Percentiles rank a stretch among this genome's conserved stretches.
phyloP scores from a whole-genome alignment of 805 yeast genomes.

The Saturnispora sekii region DNA sequence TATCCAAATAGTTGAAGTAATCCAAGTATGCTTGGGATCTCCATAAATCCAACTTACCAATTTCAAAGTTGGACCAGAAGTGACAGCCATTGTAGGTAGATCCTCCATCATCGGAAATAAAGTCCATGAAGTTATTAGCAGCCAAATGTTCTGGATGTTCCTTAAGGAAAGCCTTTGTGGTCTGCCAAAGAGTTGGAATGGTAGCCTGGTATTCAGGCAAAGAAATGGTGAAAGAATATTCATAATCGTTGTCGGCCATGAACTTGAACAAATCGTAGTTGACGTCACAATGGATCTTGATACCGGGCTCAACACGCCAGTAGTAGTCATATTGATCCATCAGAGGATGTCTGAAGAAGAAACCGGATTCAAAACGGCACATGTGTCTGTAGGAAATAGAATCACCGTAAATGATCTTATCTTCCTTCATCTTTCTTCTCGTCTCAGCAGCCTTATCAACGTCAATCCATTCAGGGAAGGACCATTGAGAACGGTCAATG shows the following conservation, averaged over 20 bases:
- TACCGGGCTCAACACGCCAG: slow-evolving; percentile 92
- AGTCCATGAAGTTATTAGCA: slow-evolving; percentile 55
- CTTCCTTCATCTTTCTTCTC: slow-evolving; percentile 43
- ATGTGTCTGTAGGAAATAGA: slow-evolving; percentile 71
- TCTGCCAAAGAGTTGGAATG: slow-evolving; percentile 67
- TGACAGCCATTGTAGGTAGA: slow-evolving; percentile 70
- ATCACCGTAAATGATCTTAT: slow-evolving; percentile 52
- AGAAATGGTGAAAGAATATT: slow-evolving; percentile 70
- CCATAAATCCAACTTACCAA: slow-evolving; percentile 69
- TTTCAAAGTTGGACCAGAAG: slow-evolving; percentile 87
- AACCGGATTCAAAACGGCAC: slow-evolving; percentile 90
- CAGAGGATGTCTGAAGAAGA: slow-evolving; percentile 71
- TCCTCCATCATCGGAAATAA: slow-evolving; percentile 64
- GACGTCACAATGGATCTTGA: slow-evolving; percentile 72
- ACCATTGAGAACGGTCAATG: slow-evolving; percentile 82
- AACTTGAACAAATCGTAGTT: slow-evolving; percentile 72
- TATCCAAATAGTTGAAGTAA: slow-evolving; percentile 67
- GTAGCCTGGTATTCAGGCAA: slow-evolving; percentile 67
- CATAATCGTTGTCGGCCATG: slow-evolving; percentile 68
- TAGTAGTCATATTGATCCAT: slow-evolving; percentile 76
- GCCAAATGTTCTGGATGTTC: slow-evolving; percentile 52
- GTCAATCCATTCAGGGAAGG: slow-evolving; percentile 79
- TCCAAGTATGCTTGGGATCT: slow-evolving; percentile 57
- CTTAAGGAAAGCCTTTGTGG: slow-evolving; percentile 51
- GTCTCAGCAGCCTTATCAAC: slow-evolving; percentile 50